A percentile compares a stretch with the other conserved stretches of the same genome.
phyloP scores from a whole-genome alignment of 371 early-diverging fungal species.

The Nosema muscidifuracis region DNA sequence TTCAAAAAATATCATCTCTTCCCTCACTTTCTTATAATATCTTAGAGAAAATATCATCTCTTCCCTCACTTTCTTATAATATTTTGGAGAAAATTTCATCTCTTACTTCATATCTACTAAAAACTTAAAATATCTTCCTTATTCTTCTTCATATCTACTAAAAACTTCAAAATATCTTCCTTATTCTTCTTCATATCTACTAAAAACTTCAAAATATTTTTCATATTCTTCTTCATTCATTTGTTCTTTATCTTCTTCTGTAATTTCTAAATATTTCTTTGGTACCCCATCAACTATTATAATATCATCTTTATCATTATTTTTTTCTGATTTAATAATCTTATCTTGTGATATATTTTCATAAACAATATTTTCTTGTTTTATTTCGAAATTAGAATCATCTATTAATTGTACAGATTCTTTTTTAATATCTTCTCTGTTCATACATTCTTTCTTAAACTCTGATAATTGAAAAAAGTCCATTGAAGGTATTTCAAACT shows the following conservation, averaged over 20 bases:
- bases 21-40: no score
- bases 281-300: slow-evolving; percentile 55
- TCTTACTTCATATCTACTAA: no score
- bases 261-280: slow-evolving; percentile 58
- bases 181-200: slow-evolving; percentile 45
- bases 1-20: no score
- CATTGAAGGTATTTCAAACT: slow-evolving; percentile 54
- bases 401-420: slow-evolving; percentile 18
- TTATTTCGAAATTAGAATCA: background rate
- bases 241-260: slow-evolving; percentile 63
- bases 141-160: no score
- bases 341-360: background rate
- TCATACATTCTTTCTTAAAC: slow-evolving; percentile 34
- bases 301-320: slow-evolving; percentile 16
- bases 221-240: slow-evolving; percentile 64
- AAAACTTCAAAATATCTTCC: no score
- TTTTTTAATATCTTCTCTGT: background rate
- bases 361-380: background rate
- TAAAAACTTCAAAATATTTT: slow-evolving; percentile 62
- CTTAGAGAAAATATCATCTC: no score
- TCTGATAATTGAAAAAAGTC: slow-evolving; percentile 58
- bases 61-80: no score
- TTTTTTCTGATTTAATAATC: no score
- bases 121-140: no score
- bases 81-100: no score